A percentile compares a stretch with the other conserved stretches of the same genome.
phyloP scores from a whole-genome alignment of 2,329 filamentous ascomycete species.

The Graphium sp. region DNA sequence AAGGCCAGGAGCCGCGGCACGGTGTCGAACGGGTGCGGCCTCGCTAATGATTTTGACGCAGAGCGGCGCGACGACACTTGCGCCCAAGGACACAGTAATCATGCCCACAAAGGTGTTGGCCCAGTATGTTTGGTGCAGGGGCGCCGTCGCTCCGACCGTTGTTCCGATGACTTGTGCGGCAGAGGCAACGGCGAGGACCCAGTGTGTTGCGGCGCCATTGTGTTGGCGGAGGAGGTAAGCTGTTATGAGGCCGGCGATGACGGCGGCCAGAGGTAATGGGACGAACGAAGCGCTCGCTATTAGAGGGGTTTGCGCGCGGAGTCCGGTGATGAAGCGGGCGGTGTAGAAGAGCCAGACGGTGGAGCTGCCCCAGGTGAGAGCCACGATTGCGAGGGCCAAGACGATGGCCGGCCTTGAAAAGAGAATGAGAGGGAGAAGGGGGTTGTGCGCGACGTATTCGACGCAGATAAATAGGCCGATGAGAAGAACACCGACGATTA shows the following conservation, averaged over 20 bases:
- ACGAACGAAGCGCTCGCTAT: conserved; percentile 24
- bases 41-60: conserved; percentile 44
- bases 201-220: conserved; percentile 16
- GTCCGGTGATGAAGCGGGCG: conserved; percentile 28
- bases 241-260: conserved; percentile 24
- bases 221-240: conserved; percentile 21
- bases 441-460: conserved; percentile 29
- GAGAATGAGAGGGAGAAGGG: conserved; percentile 44
- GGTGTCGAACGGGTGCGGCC: conserved; percentile 23
- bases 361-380: conserved; percentile 35
- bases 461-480: conserved; percentile 38
- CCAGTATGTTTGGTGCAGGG: conserved; percentile 45
- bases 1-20: conserved; percentile 31
- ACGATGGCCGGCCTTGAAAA: conserved; percentile 25
- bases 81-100: conserved; percentile 41
- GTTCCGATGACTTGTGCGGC: conserved; percentile 23
- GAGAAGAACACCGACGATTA: conserved; percentile 39
- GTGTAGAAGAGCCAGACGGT: conserved; percentile 36
- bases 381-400: conserved; percentile 38
- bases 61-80: conserved; percentile 52
- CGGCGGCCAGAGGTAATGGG: conserved; percentile 24
- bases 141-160: conserved; percentile 25
- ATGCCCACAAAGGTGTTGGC: conserved; percentile 40
- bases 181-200: conserved; percentile 26
- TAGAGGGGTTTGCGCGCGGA: conserved; percentile 23